phyloP scores from a whole-genome alignment of 2,329 filamentous ascomycete genomes.

The Colletotrichum sp. region DNA sequence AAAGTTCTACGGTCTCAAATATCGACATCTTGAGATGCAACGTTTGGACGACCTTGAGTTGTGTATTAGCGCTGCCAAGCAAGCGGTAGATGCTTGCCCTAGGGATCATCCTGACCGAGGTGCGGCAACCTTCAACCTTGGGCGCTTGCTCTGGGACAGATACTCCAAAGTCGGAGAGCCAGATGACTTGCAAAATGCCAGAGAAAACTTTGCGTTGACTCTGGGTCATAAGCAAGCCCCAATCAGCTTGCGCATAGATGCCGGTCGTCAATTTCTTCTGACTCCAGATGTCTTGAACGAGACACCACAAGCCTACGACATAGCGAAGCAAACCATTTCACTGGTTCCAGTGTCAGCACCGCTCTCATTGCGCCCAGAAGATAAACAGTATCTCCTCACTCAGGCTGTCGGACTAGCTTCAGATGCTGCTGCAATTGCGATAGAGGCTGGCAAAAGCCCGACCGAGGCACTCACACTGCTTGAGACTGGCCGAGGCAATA shows the following conservation, averaged over 20 bases:
- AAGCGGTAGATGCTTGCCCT: rapidly evolving
- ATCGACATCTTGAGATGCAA: not conserved
- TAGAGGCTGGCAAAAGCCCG: slow-evolving; percentile 12
- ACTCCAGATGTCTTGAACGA: not conserved
- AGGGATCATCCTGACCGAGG: not conserved
- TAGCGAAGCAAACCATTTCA: not conserved
- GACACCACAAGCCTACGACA: rapidly evolving
- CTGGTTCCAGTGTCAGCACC: not conserved
- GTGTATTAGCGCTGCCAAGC: not conserved
- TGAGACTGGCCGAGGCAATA: slow-evolving; percentile 30
- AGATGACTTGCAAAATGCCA: not conserved
- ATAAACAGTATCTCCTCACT: slow-evolving; percentile 25
- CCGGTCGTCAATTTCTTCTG: rapidly evolving
- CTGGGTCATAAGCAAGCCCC: not conserved
- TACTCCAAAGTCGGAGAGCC: not conserved
- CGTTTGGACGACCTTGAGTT: not conserved
- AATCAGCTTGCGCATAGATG: not conserved
- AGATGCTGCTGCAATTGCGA: slow-evolving; percentile 23
- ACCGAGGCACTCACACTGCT: slow-evolving; percentile 22
- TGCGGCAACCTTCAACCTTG: not conserved
- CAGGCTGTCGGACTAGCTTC: slow-evolving; percentile 22
- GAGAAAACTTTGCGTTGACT: not conserved
- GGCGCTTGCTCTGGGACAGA: not conserved
- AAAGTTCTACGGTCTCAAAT: not conserved
- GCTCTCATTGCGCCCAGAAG: not conserved